Base-by-base conservation (phyloP, 352 stramenopile species). In the Globisporangium nodosum region DNA sequence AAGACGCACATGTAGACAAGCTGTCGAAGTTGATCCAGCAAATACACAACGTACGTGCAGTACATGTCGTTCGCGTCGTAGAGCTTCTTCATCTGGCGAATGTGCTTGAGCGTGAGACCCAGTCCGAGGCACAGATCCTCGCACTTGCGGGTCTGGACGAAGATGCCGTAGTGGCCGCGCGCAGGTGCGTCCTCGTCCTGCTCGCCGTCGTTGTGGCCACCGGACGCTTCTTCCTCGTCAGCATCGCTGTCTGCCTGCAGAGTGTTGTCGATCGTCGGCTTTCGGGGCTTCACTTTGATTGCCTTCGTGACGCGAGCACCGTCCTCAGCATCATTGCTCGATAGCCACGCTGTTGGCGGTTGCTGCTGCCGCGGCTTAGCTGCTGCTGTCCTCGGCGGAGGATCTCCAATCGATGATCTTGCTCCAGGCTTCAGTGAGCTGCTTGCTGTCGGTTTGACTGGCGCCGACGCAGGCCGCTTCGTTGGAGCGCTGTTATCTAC, bases 61-160 rank as follows among this genome's bases (percentile, higher is more conserved):
- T 83, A 90, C 78, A 90, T 88, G 59, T 88, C 78, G 70, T 88
- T 90, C 35, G 69, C 70, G 52, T 88, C 72, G 46, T 81, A 87
- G 47, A 83, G 85, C 52, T 71, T 75, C 64, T 90, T 90, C 65
- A 90, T 81, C 53, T 72, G 76, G 12, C 80, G 74, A 49, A 88
- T 81, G 51, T 90, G 69, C 11, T 62, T 62, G 51, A 80, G 65
- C 43, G 71, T 80, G 33, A 88, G 70, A 0, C 76, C 74, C 33
- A 88, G 60, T 0, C 64, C 60, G 6, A 61, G 69, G 52, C 80
- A 90, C 3, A 87, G 30, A 24, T 74, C 65, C 58, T 90, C 80
- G 24, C 76, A 87, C 0, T 63, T 54, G 3, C 69, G 69, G 0
- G 80, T 86, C 52, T 88, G 78, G 9, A 90, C 57, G 16, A 87